Evolutionary conservation across 176 grass and related monocot species (phyloP).

Genomic region (Ampelocalamus luodianensis): DNA sequence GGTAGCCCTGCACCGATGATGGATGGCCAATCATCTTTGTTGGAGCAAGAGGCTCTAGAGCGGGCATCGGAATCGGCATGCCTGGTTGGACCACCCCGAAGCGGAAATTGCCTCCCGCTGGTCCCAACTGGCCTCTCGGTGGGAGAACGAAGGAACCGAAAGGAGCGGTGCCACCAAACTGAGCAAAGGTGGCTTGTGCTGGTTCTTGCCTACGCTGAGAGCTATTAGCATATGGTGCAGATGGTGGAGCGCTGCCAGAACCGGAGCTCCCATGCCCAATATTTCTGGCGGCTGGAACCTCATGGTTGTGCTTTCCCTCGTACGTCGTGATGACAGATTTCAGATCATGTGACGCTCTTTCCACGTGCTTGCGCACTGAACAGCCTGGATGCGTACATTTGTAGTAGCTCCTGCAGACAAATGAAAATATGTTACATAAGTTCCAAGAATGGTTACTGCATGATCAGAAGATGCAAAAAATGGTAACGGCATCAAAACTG

Average conservation of each 20-base stretch:
- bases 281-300: conserved; percentile 91
- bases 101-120: conserved; percentile 47
- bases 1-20: conserved; percentile 46
- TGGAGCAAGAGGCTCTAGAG: conserved; percentile 48
- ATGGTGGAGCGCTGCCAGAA: conserved; percentile 17
- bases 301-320: conserved; percentile 97
- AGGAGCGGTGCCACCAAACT: conserved; percentile 50
- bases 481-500: not conserved
- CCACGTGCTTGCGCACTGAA: conserved; percentile 92
- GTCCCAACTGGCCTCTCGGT: conserved; percentile 54
- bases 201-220: conserved; percentile 50
- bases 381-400: conserved; percentile 90
- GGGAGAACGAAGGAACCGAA: conserved; percentile 57
- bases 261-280: conserved; percentile 53
- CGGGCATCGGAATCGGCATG: conserved; percentile 63
- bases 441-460: not conserved
- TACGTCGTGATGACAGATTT: conserved; percentile 96
- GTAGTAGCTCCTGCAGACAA: conserved; percentile 90
- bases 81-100: conserved; percentile 65
- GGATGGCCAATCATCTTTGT: conserved; percentile 45
- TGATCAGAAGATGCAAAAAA: not conserved
- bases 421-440: conserved; percentile 20
- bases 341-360: conserved; percentile 97
- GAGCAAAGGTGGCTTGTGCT: conserved; percentile 38
- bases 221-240: conserved; percentile 40